Evolutionary conservation across 495 filamentous ascomycete species (phyloP), one percentile per base, ranked within the genome.

Genomic region (Aspergillus steynii): DNA sequence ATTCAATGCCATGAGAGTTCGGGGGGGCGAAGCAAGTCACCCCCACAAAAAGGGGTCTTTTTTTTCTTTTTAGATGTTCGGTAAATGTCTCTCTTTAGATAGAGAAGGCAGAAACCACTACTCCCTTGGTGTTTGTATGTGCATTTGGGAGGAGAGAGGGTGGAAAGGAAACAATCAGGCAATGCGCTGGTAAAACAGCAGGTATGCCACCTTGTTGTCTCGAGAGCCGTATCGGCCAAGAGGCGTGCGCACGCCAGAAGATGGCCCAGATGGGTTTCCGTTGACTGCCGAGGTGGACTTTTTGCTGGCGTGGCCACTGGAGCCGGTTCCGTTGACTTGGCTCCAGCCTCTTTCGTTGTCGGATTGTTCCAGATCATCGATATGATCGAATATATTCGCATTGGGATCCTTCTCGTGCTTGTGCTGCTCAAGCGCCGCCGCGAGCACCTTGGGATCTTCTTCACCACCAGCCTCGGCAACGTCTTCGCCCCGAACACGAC

Each of bases 181-280:
- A 69, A 96, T 85, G 62, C 84, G 87, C 77, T 97, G 88, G 72
- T 99, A 99, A 76, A 99, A 96, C 71, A 99, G 75, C 61, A 99
- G 84, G 75, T 99, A 99, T 14, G 95, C 95, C 56, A 96, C 93
- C 79, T 96, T 96, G 79, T 91, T 96, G 70, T 97, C 96, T 74
- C 89, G 92, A 62, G 90, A 81, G 29, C 84, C 87, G 64, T 88
- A 89, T 72, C 87, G 90, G 50, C 79, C 81, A 54, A 80, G 65
- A 15, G 86, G 84, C 4, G 85, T 85, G 66, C 82, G 80, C 67
- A 88, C 89, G 10, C 83, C 80, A 42, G 85, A 85, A 12, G 81
- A 77, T 29, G 63, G 54, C 8, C 61, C 64, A 8, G 77, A 71
- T 26, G 85, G 9, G 9, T 42, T 83, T 63, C 88, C 89, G 60